Base-by-base conservation (phyloP, 1,284 basidiomycete genomes). In the Vanrija humicola region DNA sequence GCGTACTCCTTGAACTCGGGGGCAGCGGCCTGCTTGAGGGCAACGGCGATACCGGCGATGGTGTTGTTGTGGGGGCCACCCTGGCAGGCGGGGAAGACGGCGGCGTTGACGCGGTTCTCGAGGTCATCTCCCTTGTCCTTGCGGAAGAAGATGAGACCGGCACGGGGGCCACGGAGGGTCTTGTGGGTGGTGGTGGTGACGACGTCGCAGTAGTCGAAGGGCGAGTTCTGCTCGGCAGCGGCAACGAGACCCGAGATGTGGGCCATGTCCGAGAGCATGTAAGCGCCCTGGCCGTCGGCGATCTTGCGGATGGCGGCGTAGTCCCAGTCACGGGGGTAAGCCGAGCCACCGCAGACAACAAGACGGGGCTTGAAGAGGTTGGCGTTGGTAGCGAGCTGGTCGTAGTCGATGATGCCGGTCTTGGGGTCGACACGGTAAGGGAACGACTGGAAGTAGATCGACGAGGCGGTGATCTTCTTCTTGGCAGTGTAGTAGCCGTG, bases 41-140 rank as follows among this genome's bases (percentile, higher is more conserved):
- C 83, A 19, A 94, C 95, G 54, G 94, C 94, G 65, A 99, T 84
- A 75, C 86, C 92, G 51, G 95, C 95, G 61, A 99, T 98, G 64
- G 96, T 93, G 82, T 98, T 95, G 83, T 98, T 98, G 83, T 98
- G 96, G 48, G 96, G 96, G 50, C 96, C 96, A 80, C 96, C 96
- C 81, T 98, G 96, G 85, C 95, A 98, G 45, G 96, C 96, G 55
- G 96, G 96, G 87, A 99, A 99, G 66, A 99, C 96, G 61, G 96
- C 93, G 46, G 94, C 90, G 78, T 98, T 98, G 72, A 99, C 87
- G 55, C 92, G 88, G 52, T 89, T 89, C 83, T 98, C 95, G 52
- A 98, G 84, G 71, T 97, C 84, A 63, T 77, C 59, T 70, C 90
- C 85, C 67, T 86, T 85, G 77, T 97, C 93, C 80, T 90, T 97